Conservation (phyloP, 148 eudicot species). For the Chenopodium suecicum region DNA sequence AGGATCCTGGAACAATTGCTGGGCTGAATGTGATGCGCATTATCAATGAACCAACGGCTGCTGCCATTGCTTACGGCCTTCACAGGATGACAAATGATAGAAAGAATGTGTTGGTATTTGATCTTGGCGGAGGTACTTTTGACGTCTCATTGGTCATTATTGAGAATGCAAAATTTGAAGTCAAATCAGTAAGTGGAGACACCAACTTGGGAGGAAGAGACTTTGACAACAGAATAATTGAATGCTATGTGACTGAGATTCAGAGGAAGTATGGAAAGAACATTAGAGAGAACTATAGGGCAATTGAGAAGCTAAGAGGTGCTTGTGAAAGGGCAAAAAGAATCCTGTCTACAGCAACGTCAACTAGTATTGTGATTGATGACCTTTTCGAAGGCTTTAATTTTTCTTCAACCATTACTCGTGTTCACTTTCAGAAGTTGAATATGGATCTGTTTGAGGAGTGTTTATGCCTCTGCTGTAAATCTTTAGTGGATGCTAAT, state of each 20-base stretch:
- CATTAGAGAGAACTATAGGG: not conserved
- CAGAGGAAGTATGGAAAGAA: not conserved
- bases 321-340: not conserved
- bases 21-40: not conserved
- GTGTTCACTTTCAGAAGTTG: not conserved
- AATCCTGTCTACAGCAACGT: not conserved
- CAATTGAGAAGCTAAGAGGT: not conserved
- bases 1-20: not conserved
- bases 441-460: not conserved
- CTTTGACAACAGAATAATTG: not conserved
- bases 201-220: not conserved
- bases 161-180: not conserved
- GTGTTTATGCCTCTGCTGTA: not conserved
- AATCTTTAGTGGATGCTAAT: not conserved
- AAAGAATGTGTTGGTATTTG: not conserved
- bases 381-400: not conserved
- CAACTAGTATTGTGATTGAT: not conserved
- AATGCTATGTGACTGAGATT: not conserved
- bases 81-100: not conserved
- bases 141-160: not conserved
- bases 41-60: not conserved
- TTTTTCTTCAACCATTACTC: not conserved
- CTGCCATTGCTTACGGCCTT: not conserved
- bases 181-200: not conserved
- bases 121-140: not conserved